Evolutionary conservation across 495 filamentous ascomycete genomes (phyloP), one percentile per base, ranked within the genome.

Genomic region (Penicillium roqueforti): DNA sequence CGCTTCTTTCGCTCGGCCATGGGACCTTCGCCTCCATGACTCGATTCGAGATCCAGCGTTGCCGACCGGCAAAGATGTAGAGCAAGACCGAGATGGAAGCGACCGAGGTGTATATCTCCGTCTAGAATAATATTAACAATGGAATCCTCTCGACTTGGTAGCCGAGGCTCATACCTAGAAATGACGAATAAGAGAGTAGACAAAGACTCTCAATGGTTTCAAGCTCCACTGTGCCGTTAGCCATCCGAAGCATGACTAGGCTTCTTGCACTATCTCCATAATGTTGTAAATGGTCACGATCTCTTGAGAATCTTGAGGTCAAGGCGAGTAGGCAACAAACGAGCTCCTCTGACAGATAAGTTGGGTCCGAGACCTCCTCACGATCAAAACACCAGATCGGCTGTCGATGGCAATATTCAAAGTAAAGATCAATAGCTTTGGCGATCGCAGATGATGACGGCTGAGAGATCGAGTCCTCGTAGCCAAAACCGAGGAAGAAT

Each of bases 371-470:
- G 16, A 76, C 59, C 37, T 76, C 72, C 46, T 76, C 69, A 1
- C 68, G 65, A 31, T 76, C 71, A 41, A 78, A 72, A 42, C 74
- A 76, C 75, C 75, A 78, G 36, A 78, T 70, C 13, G 75, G 75
- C 43, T 78, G 75, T 40, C 75, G 59, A 53, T 78, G 74, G 45
- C 75, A 78, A 46, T 70, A 75, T 48, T 73, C 65, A 26, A 76
- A 73, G 42, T 78, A 78, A 7, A 74, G 62, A 40, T 71, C 68
- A 20, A 77, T 63, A 6, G 66, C 69, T 38, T 61, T 65, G 13
- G 66, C 58, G 3, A 77, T 59, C 11, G 63, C 49, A 0, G 61
- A 54, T 1, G 66, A 66, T 1, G 65, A 62, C 3, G 65, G 54
- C 32, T 67, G 67, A 3, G 55, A 51, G 32, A 55, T 65, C 3